Conservation (phyloP, 2,329 filamentous ascomycete species). For the Rhinocladiella mackenziei region DNA sequence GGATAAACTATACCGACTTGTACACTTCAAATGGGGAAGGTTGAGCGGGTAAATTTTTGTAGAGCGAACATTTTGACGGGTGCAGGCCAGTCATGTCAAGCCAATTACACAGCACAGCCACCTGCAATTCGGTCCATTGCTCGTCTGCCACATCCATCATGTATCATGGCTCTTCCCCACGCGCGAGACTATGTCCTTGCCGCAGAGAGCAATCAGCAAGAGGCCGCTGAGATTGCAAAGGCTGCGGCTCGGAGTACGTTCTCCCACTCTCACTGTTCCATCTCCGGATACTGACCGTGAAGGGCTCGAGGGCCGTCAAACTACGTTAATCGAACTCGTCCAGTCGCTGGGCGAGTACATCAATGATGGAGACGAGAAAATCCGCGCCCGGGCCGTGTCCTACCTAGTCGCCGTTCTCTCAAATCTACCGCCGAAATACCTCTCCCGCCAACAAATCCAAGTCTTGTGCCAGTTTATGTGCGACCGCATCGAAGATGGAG, state of each 20-base stretch:
- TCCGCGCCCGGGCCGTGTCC: constrained; percentile 55
- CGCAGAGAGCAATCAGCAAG: constrained; percentile 45
- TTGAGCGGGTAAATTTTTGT: not conserved
- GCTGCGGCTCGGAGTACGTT: constrained; percentile 42
- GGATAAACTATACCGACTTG: not conserved
- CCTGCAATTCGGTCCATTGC: not conserved
- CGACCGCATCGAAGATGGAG: constrained; percentile 60
- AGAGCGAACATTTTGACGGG: not conserved
- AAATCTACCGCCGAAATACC: constrained; percentile 50
- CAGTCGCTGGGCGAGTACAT: constrained; percentile 64
- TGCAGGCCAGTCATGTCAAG: constrained; percentile 1
- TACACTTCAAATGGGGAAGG: not conserved
- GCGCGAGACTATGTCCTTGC: constrained; percentile 48
- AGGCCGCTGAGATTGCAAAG: constrained; percentile 44
- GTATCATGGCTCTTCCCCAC: constrained; percentile 40
- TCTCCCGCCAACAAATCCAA: constrained; percentile 58
- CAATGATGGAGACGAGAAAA: constrained; percentile 59
- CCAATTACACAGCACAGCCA: not conserved
- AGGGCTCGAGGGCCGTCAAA: constrained; percentile 58
- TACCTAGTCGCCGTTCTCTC: constrained; percentile 44
- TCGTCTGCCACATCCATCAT: constrained; percentile 11
- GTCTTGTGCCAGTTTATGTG: constrained; percentile 63
- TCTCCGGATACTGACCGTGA: constrained; percentile 17
- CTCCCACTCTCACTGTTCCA: not conserved
- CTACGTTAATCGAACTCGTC: constrained; percentile 59